phyloP scores from a whole-genome alignment of 2,329 filamentous ascomycete species.

The Apiospora kogelbergensis region DNA sequence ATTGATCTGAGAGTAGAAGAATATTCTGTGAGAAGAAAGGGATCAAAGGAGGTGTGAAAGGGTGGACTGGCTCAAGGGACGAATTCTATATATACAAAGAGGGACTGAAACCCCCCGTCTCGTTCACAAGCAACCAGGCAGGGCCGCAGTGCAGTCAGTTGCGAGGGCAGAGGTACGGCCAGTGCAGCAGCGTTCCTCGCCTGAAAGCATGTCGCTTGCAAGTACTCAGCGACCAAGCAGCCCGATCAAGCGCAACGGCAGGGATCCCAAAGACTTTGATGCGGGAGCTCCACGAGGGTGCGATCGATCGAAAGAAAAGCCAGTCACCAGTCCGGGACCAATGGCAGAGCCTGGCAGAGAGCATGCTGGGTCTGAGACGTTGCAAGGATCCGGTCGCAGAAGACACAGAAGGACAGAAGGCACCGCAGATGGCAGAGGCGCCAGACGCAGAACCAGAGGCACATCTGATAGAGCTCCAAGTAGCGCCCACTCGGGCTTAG shows the following conservation, averaged over 20 bases:
- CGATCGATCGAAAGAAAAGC: slow-evolving; percentile 28
- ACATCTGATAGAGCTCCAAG: slow-evolving; percentile 19
- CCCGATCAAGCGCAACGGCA: slow-evolving; percentile 18
- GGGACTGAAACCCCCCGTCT: background rate
- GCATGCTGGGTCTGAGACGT: slow-evolving; percentile 14
- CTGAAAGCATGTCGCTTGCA: slow-evolving; percentile 9
- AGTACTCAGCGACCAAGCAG: slow-evolving; percentile 15
- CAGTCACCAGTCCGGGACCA: slow-evolving; percentile 14
- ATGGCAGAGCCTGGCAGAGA: slow-evolving; percentile 12
- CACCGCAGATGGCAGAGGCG: too few relatives aligned
- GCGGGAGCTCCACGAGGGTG: slow-evolving; percentile 22
- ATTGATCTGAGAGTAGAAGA: background rate
- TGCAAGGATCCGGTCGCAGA: slow-evolving; percentile 16
- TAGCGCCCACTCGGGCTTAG: slow-evolving; percentile 13
- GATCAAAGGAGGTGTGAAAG: background rate
- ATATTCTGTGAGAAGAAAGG: background rate
- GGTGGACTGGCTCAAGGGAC: background rate
- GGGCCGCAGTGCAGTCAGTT: background rate
- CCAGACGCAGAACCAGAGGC: too few relatives aligned
- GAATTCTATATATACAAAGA: slow-evolving; percentile 5
- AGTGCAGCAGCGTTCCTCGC: background rate
- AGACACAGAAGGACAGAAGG: background rate
- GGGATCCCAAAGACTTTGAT: slow-evolving; percentile 24
- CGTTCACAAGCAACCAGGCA: slow-evolving; percentile 11
- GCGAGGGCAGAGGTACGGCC: background rate